Conservation (phyloP, 192 early-diverging fungal genomes). For the Rhizophlyctis rosea region DNA sequence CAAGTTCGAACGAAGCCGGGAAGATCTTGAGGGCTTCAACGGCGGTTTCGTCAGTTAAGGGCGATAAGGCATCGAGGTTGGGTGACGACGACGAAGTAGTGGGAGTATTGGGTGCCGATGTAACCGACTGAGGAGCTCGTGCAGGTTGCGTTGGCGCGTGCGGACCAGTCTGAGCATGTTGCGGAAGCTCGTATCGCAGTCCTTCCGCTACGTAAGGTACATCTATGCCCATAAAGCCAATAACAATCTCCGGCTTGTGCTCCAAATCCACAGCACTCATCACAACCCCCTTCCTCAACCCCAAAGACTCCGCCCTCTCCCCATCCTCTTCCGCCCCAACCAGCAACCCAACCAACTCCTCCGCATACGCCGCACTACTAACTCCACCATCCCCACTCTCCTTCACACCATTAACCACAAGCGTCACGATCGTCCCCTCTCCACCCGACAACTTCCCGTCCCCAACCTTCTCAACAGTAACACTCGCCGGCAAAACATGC, state of each 20-base stretch:
- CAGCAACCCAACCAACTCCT: conserved; percentile 33
- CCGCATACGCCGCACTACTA: conserved; percentile 35
- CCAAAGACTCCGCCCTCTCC: conserved; percentile 1
- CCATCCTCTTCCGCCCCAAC: conserved; percentile 2
- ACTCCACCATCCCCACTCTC: conserved; percentile 9
- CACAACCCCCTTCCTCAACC: conserved; percentile 22
- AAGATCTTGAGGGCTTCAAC: conserved; percentile 39
- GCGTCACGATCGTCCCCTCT: conserved; percentile 22
- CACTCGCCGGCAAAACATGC: not conserved
- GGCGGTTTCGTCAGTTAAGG: conserved; percentile 21
- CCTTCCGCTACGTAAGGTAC: conserved; percentile 40
- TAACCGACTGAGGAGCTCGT: conserved; percentile 2
- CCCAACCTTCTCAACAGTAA: conserved; percentile 28
- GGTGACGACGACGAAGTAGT: conserved; percentile 1
- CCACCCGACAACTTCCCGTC: not conserved
- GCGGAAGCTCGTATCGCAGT: conserved; percentile 24
- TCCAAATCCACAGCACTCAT: conserved; percentile 18
- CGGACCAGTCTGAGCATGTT: conserved; percentile 9
- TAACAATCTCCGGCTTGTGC: conserved; percentile 37
- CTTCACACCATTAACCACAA: conserved; percentile 19
- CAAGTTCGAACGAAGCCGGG: conserved; percentile 39
- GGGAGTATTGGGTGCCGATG: not conserved
- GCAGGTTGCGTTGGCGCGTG: not conserved
- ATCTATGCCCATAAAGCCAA: conserved; percentile 34
- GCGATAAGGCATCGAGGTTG: conserved; percentile 8